Evolutionary conservation across 2,329 filamentous ascomycete genomes (phyloP), one percentile per base, ranked within the genome.

Genomic region (Aspergillus persii): DNA sequence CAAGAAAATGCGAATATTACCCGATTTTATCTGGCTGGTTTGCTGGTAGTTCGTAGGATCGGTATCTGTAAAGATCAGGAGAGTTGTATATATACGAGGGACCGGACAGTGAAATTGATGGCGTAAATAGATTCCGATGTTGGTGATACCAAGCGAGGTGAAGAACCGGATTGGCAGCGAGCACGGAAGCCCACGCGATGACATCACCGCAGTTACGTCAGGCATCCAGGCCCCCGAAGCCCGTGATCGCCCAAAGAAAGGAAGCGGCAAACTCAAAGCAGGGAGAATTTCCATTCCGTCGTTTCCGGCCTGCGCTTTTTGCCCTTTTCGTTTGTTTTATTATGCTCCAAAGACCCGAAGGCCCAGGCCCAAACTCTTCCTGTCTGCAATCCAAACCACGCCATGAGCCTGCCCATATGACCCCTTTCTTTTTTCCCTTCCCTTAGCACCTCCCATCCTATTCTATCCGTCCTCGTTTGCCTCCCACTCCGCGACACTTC

Each of bases 121-220:
- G 18, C 2, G 18, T 23, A 23, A 23, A 23, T 23, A 23, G 18
- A 23, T 11, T 12, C 33, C 15, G 11, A 36, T 4, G 5, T 3
- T 36, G 9, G 5, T 4, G 33, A 36, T 4, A 15, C 11, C 18
- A 23, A 23, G 18, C 18, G 18, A 4, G 33, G 15, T 36, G 33
- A 6, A n/a, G 36, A 41, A 41, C 36, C 36, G 36, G 36, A 41
- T 41, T 41, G 15, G 36, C 36, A 15, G 12, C 36, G n/a, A 41
- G 12, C 57, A 50, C 7, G 44, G 23, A 47, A 47, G 18, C 12
- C 7, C 9, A 18, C 18, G 18, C 2, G n/a, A 66, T 70, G 68
- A 70, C 68, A 70, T 70, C 68, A 70, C 6, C 30, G 46, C 4
- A n/a, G 51, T 69, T 68, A 68, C 65, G 64, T 66, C 66, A 68